phyloP scores from a whole-genome alignment of 306 rosid genomes.

The Trifolium repens region DNA sequence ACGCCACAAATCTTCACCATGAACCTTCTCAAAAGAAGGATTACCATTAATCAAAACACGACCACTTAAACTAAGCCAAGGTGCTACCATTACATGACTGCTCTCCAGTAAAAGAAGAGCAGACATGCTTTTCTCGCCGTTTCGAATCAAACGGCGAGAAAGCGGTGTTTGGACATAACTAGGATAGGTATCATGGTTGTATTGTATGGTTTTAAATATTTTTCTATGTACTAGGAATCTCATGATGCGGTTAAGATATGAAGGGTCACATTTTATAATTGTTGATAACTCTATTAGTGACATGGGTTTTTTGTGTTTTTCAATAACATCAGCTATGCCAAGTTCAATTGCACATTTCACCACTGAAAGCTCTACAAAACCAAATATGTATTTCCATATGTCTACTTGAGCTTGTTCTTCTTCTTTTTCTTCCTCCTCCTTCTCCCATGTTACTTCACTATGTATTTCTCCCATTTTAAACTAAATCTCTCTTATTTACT shows the following conservation, averaged over 20 bases:
- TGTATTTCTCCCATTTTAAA: slow-evolving; percentile 35
- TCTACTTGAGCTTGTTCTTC: slow-evolving; percentile 46
- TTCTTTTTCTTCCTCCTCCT: slow-evolving; percentile 35
- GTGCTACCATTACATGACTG: slow-evolving; percentile 57
- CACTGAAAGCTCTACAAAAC: slow-evolving; percentile 63
- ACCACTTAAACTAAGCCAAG: slow-evolving; percentile 48
- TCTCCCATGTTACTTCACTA: slow-evolving; percentile 14
- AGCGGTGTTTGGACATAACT: slow-evolving; percentile 45
- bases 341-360: slow-evolving; percentile 75
- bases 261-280: slow-evolving; percentile 46
- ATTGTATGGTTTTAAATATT: slow-evolving; percentile 50
- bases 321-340: slow-evolving; percentile 66
- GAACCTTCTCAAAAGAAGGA: slow-evolving; percentile 45
- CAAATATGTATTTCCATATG: slow-evolving; percentile 58
- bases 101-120: slow-evolving; percentile 35
- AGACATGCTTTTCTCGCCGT: slow-evolving; percentile 39
- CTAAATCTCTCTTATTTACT: neutral
- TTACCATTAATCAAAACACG: slow-evolving; percentile 29
- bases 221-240: slow-evolving; percentile 55
- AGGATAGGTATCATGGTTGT: neutral
- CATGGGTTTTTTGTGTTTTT: slow-evolving; percentile 55
- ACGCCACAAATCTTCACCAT: slow-evolving; percentile 64
- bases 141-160: slow-evolving; percentile 45
- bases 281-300: slow-evolving; percentile 60
- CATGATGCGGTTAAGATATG: slow-evolving; percentile 53